Evolutionary conservation across 1,284 basidiomycete species (phyloP), one percentile per base, ranked within the genome.

Genomic region (Trichosporon inkin): DNA sequence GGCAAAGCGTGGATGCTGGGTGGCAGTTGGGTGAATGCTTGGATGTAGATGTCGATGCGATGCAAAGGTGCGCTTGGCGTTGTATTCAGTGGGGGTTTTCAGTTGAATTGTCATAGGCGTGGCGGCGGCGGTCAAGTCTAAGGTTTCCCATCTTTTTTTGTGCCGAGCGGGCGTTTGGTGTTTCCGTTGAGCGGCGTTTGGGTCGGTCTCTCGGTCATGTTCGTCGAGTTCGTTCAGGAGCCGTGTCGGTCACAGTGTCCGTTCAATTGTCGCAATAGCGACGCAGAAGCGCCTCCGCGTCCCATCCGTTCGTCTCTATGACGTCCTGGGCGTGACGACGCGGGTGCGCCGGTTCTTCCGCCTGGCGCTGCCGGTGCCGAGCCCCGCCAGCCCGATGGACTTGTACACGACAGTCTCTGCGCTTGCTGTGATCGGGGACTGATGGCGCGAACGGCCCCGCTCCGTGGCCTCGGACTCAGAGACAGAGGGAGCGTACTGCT

Each of bases 351-450:
- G 22, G 28, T 32, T 32, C 44, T 49, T 49, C 11, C 22, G 22
- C 44, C 44, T 28, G 22, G 44, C 44, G 24, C 44, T 49, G 44
- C 44, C 44, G 11, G 44, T 24, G 22, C 44, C 44, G 13, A 49
- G 44, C 4, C 44, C 44, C 16, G 44, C 44, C 10, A 49, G 44
- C 24, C 44, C 44, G 24, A 49, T 49, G 14, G 44, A 49, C 44
- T 49, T 49, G 44, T 49, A 49, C 44, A 49, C 44, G 24, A 49
- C 44, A 2, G 28, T 24, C 5, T 49, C 44, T 2, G 17, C 40
- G 3, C 22, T 28, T 10, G 44, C 44, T 1, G 44, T 49, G 24
- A 49, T 49, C 10, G 44, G 44, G 22, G 44, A 49, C 6, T 2
- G 44, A 14, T 24, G 22, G 24, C 44, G 44, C 11, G 44, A 49